phyloP scores from a whole-genome alignment of 257 asterid species.

The Penstemon newberryi region DNA sequence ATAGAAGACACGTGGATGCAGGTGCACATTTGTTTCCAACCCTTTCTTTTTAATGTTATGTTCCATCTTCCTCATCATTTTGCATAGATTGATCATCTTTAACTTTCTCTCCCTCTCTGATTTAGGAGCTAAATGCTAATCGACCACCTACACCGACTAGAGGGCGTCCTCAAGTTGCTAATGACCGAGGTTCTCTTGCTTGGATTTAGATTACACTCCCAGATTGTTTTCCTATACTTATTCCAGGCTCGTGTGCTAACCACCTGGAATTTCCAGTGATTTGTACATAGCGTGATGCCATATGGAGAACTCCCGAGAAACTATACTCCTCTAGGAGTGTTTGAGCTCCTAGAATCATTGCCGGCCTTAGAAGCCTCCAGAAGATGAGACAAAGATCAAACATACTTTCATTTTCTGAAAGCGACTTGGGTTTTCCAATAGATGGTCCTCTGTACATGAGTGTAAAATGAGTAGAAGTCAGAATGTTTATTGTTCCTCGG shows the following conservation, averaged over 20 bases:
- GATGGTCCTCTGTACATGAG: conserved; percentile 55
- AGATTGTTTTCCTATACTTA: conserved; percentile 39
- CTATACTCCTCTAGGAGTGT: conserved; percentile 27
- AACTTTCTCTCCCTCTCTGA: background rate
- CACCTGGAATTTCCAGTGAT: conserved; percentile 58
- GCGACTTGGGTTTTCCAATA: conserved; percentile 29
- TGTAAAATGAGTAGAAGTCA: conserved; percentile 42
- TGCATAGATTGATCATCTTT: conserved; percentile 10
- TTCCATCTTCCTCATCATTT: background rate
- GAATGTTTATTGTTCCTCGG: conserved; percentile 35
- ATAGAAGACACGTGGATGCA: conserved; percentile 99
- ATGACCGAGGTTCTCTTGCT: conserved; percentile 92
- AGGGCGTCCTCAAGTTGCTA: conserved; percentile 93
- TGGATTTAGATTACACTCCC: conserved; percentile 61
- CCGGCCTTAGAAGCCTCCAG: conserved; percentile 21
- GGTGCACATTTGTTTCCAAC: conserved; percentile 47
- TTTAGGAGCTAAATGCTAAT: conserved; percentile 94
- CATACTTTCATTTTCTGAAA: conserved; percentile 25
- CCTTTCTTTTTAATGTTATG: background rate
- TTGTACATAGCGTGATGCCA: conserved; percentile 63
- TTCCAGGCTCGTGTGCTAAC: conserved; percentile 51
- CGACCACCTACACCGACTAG: conserved; percentile 98
- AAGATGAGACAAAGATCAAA: conserved; percentile 16
- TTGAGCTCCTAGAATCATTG: conserved; percentile 21
- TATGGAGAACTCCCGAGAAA: conserved; percentile 30